Evolutionary conservation across 2,329 filamentous ascomycete genomes (phyloP), one percentile per base, ranked within the genome.

Genomic region (Aspergillus alliaceus): DNA sequence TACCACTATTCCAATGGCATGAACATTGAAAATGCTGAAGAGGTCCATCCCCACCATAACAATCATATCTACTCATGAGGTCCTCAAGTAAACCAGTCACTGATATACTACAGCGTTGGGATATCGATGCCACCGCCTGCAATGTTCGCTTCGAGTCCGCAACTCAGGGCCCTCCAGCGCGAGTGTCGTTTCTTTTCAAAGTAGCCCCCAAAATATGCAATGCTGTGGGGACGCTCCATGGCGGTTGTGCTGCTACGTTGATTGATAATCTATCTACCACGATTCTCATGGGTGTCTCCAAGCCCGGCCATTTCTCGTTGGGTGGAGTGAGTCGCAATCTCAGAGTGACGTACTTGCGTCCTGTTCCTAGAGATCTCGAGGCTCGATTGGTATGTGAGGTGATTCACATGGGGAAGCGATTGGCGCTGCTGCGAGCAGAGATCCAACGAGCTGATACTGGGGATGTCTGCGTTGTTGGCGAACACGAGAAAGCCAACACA

Each of bases 121-220:
- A 67, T 44, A 51, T 72, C 58, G 60, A 70, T 53, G 60, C 63
- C 27, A 54, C 64, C 54, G 58, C 58, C 40, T 65, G 70, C 51
- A 66, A 72, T 51, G 64, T 76, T 25, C 71, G 68, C 54, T 73
- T 77, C 57, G 73, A 77, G 59, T 73, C 72, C 54, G 74, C 74
- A 40, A 69, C 65, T 24, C 62, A 57, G 15, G 70, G 70, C 5
- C 72, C 74, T 15, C 69, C 71, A 15, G 62, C 71, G 22, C 68
- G 66, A 34, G 72, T 69, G 52, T 68, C 69, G 6, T 77, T 69
- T 53, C 66, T 69, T 6, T 60, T 75, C 34, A 72, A 62, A 65
- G 96, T 98, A 73, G 96, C 93, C 32, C 86, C 89, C 18, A 91
- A 96, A 69, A 80, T 98, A 66, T 96, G 93, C 59, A 99, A 98